phyloP scores from a whole-genome alignment of 495 filamentous ascomycete species.

The Podospora appendiculata region DNA sequence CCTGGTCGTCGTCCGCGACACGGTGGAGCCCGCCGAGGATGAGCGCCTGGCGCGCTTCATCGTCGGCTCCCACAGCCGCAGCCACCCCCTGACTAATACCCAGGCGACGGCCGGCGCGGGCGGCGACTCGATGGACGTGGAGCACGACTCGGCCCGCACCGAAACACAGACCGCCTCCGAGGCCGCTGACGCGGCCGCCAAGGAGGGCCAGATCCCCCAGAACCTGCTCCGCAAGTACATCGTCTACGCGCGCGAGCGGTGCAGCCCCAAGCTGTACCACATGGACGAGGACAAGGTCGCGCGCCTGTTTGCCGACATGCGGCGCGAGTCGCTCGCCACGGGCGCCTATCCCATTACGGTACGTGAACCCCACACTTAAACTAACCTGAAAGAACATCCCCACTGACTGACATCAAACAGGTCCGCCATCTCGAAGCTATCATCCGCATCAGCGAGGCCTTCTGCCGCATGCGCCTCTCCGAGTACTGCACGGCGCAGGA shows the following conservation, averaged over 20 bases:
- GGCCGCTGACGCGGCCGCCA: slow-evolving; percentile 34
- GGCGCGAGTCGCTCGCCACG: slow-evolving; percentile 82
- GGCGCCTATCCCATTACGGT: slow-evolving; percentile 98
- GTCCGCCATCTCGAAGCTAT: slow-evolving; percentile 97
- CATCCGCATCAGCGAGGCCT: slow-evolving; percentile 85
- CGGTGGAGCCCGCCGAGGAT: slow-evolving; percentile 93
- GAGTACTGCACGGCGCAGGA: slow-evolving; percentile 86
- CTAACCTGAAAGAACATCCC: not conserved
- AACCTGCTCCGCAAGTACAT: slow-evolving; percentile 95
- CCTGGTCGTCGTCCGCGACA: slow-evolving; percentile 92
- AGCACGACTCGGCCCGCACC: slow-evolving; percentile 37
- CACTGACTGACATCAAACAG: slow-evolving; percentile 36
- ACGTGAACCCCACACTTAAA: slow-evolving; percentile 25
- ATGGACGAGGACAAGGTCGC: slow-evolving; percentile 98
- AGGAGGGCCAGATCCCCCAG: slow-evolving; percentile 79
- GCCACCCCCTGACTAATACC: slow-evolving; percentile 63
- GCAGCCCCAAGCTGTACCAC: slow-evolving; percentile 87
- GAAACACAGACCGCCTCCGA: slow-evolving; percentile 19
- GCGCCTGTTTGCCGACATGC: slow-evolving; percentile 91
- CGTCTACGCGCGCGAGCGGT: slow-evolving; percentile 86
- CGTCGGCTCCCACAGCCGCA: slow-evolving; percentile 82
- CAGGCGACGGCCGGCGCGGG: slow-evolving; percentile 32
- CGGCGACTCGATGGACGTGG: slow-evolving; percentile 55
- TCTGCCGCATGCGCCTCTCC: slow-evolving; percentile 91
- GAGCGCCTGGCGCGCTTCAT: slow-evolving; percentile 94